Percentiles rank a stretch among this genome's conserved stretches.
These are phyloP conservation scores for Entomophthora muscae DNA, from an alignment of 371 early-diverging fungal species.

Conservation along the genomic window DNA sequence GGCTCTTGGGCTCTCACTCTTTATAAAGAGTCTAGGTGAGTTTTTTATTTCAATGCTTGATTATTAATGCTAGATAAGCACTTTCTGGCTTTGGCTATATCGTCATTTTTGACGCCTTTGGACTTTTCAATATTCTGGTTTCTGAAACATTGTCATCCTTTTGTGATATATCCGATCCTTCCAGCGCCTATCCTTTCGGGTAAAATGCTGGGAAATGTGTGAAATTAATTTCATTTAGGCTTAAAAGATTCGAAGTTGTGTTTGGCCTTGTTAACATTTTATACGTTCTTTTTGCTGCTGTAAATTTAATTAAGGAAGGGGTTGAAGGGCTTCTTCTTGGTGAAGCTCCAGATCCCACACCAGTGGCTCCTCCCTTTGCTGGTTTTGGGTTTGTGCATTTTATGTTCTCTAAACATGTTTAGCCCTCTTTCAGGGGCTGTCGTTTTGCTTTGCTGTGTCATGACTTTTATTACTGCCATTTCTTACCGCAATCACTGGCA, in stretches of 20 bases:
- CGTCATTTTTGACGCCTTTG: constrained; percentile 1
- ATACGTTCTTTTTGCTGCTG: constrained; percentile 1
- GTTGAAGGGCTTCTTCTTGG: background rate
- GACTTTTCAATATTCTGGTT: background rate
- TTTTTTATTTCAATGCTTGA: background rate
- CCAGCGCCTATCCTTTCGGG: background rate
- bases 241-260: constrained; percentile 5
- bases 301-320: constrained; percentile 1
- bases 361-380: background rate
- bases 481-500: constrained; percentile 1
- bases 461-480: background rate
- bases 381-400: background rate
- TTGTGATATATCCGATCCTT: background rate
- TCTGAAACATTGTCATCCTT: background rate
- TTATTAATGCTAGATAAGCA: background rate
- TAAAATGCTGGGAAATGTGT: background rate
- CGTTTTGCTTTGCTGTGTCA: background rate
- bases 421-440: background rate
- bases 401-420: background rate
- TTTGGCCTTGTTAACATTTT: background rate
- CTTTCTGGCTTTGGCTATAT: constrained; percentile 4
- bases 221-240: background rate
- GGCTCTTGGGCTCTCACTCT: background rate
- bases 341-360: background rate
- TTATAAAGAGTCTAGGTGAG: constrained; percentile 4